phyloP scores from a whole-genome alignment of 495 filamentous ascomycete genomes.

The Neurospora terricola region DNA sequence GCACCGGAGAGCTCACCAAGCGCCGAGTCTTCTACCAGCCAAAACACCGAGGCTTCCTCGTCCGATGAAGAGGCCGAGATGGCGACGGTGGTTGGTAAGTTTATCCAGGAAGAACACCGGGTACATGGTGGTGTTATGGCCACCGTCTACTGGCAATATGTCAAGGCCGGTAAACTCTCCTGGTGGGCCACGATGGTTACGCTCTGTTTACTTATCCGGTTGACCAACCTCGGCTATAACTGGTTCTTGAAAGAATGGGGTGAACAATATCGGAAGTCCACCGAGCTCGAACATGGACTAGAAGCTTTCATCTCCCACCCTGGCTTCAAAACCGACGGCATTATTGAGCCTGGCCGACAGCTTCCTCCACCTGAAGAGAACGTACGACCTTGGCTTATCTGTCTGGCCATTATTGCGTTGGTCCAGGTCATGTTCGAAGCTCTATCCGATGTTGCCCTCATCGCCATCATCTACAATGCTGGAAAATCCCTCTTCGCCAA shows the following conservation, averaged over 20 bases:
- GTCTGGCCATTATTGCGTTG: conserved; percentile 52
- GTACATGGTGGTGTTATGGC: conserved; percentile 65
- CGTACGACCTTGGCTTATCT: conserved; percentile 62
- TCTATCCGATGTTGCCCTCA: conserved; percentile 48
- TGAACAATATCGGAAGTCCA: conserved; percentile 49
- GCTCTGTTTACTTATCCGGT: conserved; percentile 49
- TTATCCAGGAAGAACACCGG: conserved; percentile 72
- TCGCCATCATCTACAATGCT: conserved; percentile 62
- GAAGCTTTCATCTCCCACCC: neutral
- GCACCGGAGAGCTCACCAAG: neutral
- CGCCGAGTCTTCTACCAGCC: conserved; percentile 1
- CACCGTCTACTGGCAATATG: conserved; percentile 71
- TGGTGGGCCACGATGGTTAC: conserved; percentile 59
- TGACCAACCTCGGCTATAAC: conserved; percentile 48
- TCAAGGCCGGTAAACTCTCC: conserved; percentile 60
- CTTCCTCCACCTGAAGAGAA: conserved; percentile 57
- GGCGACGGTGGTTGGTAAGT: conserved; percentile 53
- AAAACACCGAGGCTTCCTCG: conserved; percentile 8
- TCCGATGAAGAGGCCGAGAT: conserved; percentile 22
- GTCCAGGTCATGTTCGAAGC: conserved; percentile 46
- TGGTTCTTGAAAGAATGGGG: conserved; percentile 86
- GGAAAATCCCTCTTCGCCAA: conserved; percentile 61
- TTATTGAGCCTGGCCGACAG: conserved; percentile 32
- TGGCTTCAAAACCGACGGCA: conserved; percentile 12
- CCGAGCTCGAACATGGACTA: neutral